Percentiles rank a stretch among this genome's conserved stretches.
Conservation (phyloP, 352 stramenopile genomes). For the Phytophthora citrophthora region DNA sequence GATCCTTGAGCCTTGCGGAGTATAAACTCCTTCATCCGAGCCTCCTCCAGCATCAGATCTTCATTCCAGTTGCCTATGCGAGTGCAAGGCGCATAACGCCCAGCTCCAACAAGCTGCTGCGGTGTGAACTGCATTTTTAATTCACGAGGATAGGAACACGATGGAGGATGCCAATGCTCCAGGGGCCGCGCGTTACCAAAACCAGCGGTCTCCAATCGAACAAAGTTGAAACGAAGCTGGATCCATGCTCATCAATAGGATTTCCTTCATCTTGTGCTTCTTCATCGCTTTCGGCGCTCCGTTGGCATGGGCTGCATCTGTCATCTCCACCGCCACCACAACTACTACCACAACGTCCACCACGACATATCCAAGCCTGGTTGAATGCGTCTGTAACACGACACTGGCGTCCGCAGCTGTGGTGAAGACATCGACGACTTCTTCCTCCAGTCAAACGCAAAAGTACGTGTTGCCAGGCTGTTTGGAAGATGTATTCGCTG, state of each 20-base stretch:
- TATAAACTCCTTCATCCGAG: slow-evolving; percentile 85
- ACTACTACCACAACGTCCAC: slow-evolving; percentile 23
- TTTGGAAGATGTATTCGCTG: slow-evolving; percentile 83
- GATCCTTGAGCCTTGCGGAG: slow-evolving; percentile 84
- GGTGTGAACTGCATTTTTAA: slow-evolving; percentile 88
- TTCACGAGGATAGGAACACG: too few relatives aligned
- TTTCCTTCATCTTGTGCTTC: slow-evolving; percentile 25
- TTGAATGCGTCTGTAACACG: slow-evolving; percentile 80
- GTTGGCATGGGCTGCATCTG: slow-evolving; percentile 6
- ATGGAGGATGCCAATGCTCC: background rate
- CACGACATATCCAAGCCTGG: slow-evolving; percentile 62
- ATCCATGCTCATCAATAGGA: slow-evolving; percentile 16
- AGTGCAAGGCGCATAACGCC: slow-evolving; percentile 78
- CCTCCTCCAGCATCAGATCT: slow-evolving; percentile 88
- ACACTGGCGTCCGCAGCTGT: slow-evolving; percentile 65
- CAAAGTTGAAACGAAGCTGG: slow-evolving; percentile 14
- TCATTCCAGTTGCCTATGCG: slow-evolving; percentile 93
- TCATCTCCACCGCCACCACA: slow-evolving; percentile 17
- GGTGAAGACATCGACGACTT: slow-evolving; percentile 49
- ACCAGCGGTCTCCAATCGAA: slow-evolving; percentile 7
- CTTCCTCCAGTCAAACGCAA: slow-evolving; percentile 45
- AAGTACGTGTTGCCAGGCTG: slow-evolving; percentile 69
- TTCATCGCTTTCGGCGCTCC: slow-evolving; percentile 1
- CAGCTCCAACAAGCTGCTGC: slow-evolving; percentile 87
- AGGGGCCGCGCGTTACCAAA: slow-evolving; percentile 35